Evolutionary conservation across 2,329 filamentous ascomycete species (phyloP).

Genomic region (Colletotrichum sp.): DNA sequence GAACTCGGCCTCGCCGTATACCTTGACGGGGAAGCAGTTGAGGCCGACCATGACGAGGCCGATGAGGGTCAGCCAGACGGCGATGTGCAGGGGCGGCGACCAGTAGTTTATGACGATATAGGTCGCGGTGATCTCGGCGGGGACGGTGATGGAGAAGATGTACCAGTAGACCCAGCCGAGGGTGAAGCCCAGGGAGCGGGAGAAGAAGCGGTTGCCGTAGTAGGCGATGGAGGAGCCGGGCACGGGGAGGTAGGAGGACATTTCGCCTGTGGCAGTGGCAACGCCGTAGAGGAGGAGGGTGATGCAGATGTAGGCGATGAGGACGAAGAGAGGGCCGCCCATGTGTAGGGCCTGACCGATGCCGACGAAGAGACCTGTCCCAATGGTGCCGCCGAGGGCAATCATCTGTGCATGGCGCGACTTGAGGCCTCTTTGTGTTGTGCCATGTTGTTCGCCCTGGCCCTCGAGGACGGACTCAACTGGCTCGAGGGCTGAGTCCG

Average conservation of each 20-base stretch:
- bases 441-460: background rate
- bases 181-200: slow-evolving; percentile 58
- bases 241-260: slow-evolving; percentile 33
- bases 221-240: background rate
- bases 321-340: slow-evolving; percentile 38
- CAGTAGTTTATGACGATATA: slow-evolving; percentile 25
- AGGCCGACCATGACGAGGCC: slow-evolving; percentile 20
- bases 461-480: background rate
- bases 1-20: slow-evolving; percentile 63
- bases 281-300: slow-evolving; percentile 37
- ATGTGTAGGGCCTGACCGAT: slow-evolving; percentile 24
- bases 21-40: slow-evolving; percentile 6
- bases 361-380: slow-evolving; percentile 49
- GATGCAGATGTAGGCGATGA: background rate
- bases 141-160: slow-evolving; percentile 39
- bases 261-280: slow-evolving; percentile 34
- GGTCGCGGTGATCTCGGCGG: slow-evolving; percentile 27
- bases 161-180: slow-evolving; percentile 69
- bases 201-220: slow-evolving; percentile 47
- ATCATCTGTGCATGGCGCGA: slow-evolving; percentile 51
- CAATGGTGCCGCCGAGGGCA: slow-evolving; percentile 51
- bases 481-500: background rate
- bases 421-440: slow-evolving; percentile 32
- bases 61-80: slow-evolving; percentile 22
- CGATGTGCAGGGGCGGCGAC: slow-evolving; percentile 11